A percentile compares a stretch with the other conserved stretches of the same genome.
These are phyloP conservation scores for Lactarius pseudohatsudake DNA, from an alignment of 768 basidiomycete species.

Conservation along the genomic window DNA sequence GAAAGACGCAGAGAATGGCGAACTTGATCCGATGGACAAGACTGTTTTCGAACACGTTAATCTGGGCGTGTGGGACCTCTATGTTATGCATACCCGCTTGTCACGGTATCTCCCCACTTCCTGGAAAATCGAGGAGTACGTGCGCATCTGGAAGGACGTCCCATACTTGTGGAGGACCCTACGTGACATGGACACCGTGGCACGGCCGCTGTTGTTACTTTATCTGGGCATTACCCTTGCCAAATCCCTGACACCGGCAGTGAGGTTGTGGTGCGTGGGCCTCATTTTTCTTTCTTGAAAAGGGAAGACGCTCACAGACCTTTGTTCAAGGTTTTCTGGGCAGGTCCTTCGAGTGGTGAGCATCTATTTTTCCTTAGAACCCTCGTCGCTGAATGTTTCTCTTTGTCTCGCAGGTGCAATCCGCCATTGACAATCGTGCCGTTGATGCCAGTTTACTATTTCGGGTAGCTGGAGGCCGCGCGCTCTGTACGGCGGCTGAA, in stretches of 20 bases:
- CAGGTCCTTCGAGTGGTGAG: conserved; percentile 30
- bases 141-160: not conserved
- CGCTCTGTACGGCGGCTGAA: conserved; percentile 49
- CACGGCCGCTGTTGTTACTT: conserved; percentile 13
- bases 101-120: not conserved
- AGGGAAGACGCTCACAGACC: not conserved
- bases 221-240: conserved; percentile 11
- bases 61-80: not conserved
- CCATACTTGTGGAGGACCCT: conserved; percentile 50
- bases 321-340: conserved; percentile 17
- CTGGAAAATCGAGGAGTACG: not conserved
- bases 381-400: not conserved
- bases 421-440: conserved; percentile 23
- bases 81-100: not conserved
- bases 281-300: not conserved
- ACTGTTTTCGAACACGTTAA: not conserved
- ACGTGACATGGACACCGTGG: conserved; percentile 7
- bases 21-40: not conserved
- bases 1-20: not conserved
- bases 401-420: conserved; percentile 13
- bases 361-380: not conserved
- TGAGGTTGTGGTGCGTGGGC: conserved; percentile 18
- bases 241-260: conserved; percentile 6
- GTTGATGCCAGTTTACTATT: conserved; percentile 24
- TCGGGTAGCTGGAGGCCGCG: conserved; percentile 44